phyloP scores from a whole-genome alignment of 202 grass and related monocot genomes.

The Bolboschoenoplectus hybrid region DNA sequence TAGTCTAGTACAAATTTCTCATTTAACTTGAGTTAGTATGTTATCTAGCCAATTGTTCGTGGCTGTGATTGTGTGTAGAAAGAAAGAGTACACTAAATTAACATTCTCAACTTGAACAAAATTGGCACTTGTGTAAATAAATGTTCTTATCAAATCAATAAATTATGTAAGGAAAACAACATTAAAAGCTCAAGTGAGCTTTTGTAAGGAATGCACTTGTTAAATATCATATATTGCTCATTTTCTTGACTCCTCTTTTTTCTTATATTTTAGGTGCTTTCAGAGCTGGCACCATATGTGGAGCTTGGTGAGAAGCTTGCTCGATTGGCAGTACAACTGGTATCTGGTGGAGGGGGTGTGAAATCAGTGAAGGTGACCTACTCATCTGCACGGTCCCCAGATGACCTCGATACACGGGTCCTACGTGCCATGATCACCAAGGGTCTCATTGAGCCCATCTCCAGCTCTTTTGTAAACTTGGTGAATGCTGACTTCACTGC shows the following conservation, averaged over 20 bases:
- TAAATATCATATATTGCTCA: background rate
- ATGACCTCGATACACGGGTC: slow-evolving; percentile 88
- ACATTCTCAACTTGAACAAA: background rate
- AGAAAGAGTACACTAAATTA: background rate
- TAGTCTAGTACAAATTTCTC: background rate
- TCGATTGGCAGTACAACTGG: slow-evolving; percentile 76
- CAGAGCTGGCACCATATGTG: slow-evolving; percentile 84
- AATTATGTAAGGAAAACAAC: background rate
- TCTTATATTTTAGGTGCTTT: slow-evolving; percentile 55
- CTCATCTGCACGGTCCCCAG: slow-evolving; percentile 63
- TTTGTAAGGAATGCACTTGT: slow-evolving; percentile 18
- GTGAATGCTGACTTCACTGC: slow-evolving; percentile 90
- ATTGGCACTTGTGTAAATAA: background rate
- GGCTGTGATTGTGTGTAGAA: background rate
- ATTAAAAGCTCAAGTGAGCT: background rate
- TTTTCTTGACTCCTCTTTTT: background rate
- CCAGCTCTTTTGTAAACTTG: slow-evolving; percentile 74
- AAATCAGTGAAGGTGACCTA: slow-evolving; percentile 91
- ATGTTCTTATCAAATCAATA: background rate
- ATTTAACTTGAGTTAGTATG: background rate
- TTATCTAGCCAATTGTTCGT: background rate
- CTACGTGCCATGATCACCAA: slow-evolving; percentile 93
- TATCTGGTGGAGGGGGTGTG: slow-evolving; percentile 77
- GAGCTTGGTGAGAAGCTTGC: slow-evolving; percentile 80
- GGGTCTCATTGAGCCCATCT: slow-evolving; percentile 86